Evolutionary conservation across 75 land plant species (phyloP).

Genomic region (Pseudotsuga menziesii): DNA sequence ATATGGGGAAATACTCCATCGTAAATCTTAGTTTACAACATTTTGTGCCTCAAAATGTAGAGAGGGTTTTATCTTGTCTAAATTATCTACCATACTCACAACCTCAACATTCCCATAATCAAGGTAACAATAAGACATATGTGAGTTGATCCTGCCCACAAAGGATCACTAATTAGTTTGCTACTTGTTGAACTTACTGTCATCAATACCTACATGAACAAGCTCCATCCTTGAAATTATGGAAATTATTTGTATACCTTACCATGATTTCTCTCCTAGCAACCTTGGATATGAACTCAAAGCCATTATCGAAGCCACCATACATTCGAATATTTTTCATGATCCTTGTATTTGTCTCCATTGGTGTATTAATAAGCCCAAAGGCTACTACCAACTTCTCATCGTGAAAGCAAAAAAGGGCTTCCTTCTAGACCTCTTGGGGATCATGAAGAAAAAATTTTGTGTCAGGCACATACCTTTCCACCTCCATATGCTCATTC

Average conservation of each 20-base stretch:
- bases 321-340: constrained; percentile 67
- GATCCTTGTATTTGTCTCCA: constrained; percentile 58
- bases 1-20: no score
- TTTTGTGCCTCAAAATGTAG: no score
- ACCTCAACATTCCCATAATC: no score
- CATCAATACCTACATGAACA: constrained; percentile 62
- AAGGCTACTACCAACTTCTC: constrained; percentile 65
- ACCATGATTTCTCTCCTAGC: constrained; percentile 39
- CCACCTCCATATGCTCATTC: constrained; percentile 26
- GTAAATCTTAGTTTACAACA: no score
- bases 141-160: background rate
- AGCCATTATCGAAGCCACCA: constrained; percentile 57
- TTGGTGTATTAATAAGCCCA: constrained; percentile 53
- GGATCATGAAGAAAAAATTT: constrained; percentile 50
- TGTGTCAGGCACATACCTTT: constrained; percentile 27
- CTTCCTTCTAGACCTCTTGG: constrained; percentile 34
- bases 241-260: constrained; percentile 54
- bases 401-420: constrained; percentile 49
- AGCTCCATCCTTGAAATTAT: constrained; percentile 52
- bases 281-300: constrained; percentile 46
- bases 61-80: no score
- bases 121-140: no score
- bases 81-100: no score
- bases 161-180: background rate
- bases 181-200: background rate